phyloP scores from a whole-genome alignment of 1,284 basidiomycete species.

The Sporisorium graminicola region DNA sequence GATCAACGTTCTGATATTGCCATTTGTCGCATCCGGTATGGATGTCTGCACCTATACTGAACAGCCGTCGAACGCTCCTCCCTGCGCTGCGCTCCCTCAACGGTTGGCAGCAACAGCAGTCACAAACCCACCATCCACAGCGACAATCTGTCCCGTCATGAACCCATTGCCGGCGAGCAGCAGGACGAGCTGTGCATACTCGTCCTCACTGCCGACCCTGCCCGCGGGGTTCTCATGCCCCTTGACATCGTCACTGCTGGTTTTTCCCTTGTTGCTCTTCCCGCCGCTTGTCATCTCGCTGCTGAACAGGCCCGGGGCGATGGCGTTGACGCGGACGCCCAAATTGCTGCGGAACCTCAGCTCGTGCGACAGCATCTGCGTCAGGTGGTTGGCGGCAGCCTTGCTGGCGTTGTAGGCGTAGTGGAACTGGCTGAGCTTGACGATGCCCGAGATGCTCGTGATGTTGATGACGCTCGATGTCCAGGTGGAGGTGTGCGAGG shows the following conservation, averaged over 20 bases:
- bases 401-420: slow-evolving; percentile 63
- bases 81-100: background rate
- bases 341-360: slow-evolving; percentile 43
- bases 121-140: slow-evolving; percentile 60
- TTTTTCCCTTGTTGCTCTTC: slow-evolving; percentile 29
- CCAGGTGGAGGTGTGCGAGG: slow-evolving; percentile 16
- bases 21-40: too few relatives aligned
- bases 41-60: too few relatives aligned
- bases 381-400: slow-evolving; percentile 60
- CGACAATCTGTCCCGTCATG: slow-evolving; percentile 54
- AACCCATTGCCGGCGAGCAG: slow-evolving; percentile 54
- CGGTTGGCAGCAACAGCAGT: slow-evolving; percentile 42
- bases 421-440: slow-evolving; percentile 52
- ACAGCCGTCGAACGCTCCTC: too few relatives aligned
- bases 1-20: too few relatives aligned
- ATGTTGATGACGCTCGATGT: slow-evolving; percentile 53
- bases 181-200: slow-evolving; percentile 56
- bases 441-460: slow-evolving; percentile 50
- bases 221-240: slow-evolving; percentile 54
- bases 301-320: slow-evolving; percentile 59
- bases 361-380: slow-evolving; percentile 59
- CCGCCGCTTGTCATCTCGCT: slow-evolving; percentile 56
- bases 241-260: slow-evolving; percentile 23
- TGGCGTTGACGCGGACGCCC: slow-evolving; percentile 53
- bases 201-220: slow-evolving; percentile 43